These are phyloP conservation scores for Cyberlindnera xishuangbannaensis DNA, from an alignment of 805 yeast genomes.

Conservation along the genomic window DNA sequence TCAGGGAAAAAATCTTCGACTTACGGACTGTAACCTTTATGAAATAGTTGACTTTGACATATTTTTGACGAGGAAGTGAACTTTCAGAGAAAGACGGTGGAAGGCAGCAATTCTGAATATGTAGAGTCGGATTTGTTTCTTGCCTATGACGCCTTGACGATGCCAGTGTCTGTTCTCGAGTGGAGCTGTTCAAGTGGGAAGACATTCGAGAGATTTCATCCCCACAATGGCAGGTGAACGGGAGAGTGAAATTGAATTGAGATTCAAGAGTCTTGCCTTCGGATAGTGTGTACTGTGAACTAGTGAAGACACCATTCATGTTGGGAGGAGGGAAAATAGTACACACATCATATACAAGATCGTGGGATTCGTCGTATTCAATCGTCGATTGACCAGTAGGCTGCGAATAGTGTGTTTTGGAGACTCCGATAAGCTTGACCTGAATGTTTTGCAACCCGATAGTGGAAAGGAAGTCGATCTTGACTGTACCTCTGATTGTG, in stretches of 20 bases:
- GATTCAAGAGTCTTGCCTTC: slow-evolving; percentile 5
- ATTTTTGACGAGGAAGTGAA: neutral
- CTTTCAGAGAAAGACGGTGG: slow-evolving; percentile 4
- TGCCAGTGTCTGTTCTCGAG: slow-evolving; percentile 2
- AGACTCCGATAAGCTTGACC: slow-evolving; percentile 5
- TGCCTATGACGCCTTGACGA: too few relatives aligned
- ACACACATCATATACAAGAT: slow-evolving; percentile 5
- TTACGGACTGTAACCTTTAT: slow-evolving; percentile 3
- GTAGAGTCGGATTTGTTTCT: too few relatives aligned
- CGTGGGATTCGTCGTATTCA: slow-evolving; percentile 2
- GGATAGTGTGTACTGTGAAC: neutral
- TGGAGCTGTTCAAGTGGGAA: slow-evolving; percentile 3
- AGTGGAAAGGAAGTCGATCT: slow-evolving; percentile 1
- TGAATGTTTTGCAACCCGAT: slow-evolving; percentile 3
- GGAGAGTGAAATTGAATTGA: slow-evolving; percentile 3
- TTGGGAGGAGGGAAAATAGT: slow-evolving; percentile 5
- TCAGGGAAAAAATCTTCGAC: neutral
- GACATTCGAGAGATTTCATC: slow-evolving; percentile 1
- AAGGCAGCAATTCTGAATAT: slow-evolving; percentile 1
- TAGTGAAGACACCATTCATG: slow-evolving; percentile 1
- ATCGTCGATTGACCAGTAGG: neutral
- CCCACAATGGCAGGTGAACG: slow-evolving; percentile 6
- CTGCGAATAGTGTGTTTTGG: neutral
- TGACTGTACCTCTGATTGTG: slow-evolving; percentile 5
- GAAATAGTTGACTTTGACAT: slow-evolving; percentile 5